These are phyloP conservation scores for Rhodotorula diobovata DNA, from an alignment of 768 basidiomycete genomes.

Conservation along the genomic window DNA sequence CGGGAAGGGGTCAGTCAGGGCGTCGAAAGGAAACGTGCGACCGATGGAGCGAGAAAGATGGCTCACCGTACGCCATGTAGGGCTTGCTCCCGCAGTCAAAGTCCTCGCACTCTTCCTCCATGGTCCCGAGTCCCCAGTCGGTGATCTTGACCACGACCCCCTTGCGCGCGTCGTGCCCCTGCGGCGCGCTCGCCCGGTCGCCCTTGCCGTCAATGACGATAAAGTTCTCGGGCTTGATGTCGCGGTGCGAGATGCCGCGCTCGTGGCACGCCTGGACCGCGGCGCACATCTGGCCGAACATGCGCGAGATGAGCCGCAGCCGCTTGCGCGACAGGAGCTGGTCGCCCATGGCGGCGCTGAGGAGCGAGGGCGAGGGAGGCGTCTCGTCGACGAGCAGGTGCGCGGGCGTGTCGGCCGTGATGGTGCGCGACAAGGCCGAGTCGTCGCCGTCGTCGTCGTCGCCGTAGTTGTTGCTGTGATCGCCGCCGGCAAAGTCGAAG, in stretches of 20 bases:
- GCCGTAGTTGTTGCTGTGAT: constrained; percentile 10
- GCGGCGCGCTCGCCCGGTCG: constrained; percentile 18
- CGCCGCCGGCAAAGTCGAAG: no score
- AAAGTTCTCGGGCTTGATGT: constrained; percentile 99
- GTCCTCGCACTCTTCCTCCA: constrained; percentile 79
- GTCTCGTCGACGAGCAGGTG: constrained; percentile 51
- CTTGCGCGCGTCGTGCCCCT: constrained; percentile 54
- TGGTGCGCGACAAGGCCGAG: constrained; percentile 41
- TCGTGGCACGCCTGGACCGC: constrained; percentile 92
- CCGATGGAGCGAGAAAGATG: neutral
- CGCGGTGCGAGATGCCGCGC: constrained; percentile 84
- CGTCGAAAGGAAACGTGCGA: neutral
- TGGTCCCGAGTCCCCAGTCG: constrained; percentile 93
- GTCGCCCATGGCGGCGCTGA: constrained; percentile 57
- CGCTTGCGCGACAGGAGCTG: constrained; percentile 81
- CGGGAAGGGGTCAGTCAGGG: neutral
- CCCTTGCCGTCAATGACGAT: constrained; percentile 78
- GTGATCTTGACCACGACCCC: constrained; percentile 93
- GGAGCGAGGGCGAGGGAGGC: constrained; percentile 87
- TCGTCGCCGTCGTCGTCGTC: constrained; percentile 41
- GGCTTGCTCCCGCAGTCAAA: constrained; percentile 98
- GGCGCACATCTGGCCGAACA: constrained; percentile 99
- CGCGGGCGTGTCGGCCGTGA: constrained; percentile 43
- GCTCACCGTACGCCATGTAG: constrained; percentile 93
- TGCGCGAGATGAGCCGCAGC: constrained; percentile 85